Evolutionary conservation across 495 filamentous ascomycete genomes (phyloP), one percentile per base, ranked within the genome.

Genomic region (Hypoxylon intermedium): DNA sequence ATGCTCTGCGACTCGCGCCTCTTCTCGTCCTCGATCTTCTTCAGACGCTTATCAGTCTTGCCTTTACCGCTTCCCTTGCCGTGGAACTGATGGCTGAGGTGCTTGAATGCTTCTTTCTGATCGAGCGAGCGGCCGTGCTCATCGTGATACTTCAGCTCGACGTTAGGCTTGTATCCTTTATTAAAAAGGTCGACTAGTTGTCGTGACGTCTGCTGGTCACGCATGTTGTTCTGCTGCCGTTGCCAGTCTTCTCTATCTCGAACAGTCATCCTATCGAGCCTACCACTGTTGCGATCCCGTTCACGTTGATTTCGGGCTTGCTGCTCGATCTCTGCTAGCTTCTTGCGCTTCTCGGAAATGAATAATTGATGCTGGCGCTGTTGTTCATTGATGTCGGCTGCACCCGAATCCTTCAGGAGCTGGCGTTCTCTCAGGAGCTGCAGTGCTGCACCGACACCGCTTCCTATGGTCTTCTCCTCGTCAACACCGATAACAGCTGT

Each of bases 11-110:
- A 83, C 78, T 90, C 86, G 62, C 85, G 83, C 70, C 88, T 88
- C 83, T 92, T 93, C 78, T 97, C 93, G 63, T 93, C 91, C 52
- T 93, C 94, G 75, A 97, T 93, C 85, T 94, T 96, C 86, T 97
- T 97, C 44, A 98, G 75, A 49, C 84, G 80, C 78, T 98, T 98
- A 80, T 98, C 93, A 19, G 92, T 97, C 87, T 98, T 98, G 78
- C 89, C 89, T 82, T 97, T 97, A 47, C 94, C 94, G 68, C 88
- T 92, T 37, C 93, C 92, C 77, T 98, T 97, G 49, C 94, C 94
- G 76, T 98, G 94, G 85, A 98, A 98, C 74, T 95, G 89, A 76
- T 98, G 94, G 67, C 86, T 91, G 40, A 98, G 79, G 69, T 97
- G 85, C 69, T 81, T 81, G 80, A 98, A 98, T 1, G 94, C 94